Evolutionary conservation across 495 filamentous ascomycete species (phyloP).

Genomic region (Penicillium ucsense): DNA sequence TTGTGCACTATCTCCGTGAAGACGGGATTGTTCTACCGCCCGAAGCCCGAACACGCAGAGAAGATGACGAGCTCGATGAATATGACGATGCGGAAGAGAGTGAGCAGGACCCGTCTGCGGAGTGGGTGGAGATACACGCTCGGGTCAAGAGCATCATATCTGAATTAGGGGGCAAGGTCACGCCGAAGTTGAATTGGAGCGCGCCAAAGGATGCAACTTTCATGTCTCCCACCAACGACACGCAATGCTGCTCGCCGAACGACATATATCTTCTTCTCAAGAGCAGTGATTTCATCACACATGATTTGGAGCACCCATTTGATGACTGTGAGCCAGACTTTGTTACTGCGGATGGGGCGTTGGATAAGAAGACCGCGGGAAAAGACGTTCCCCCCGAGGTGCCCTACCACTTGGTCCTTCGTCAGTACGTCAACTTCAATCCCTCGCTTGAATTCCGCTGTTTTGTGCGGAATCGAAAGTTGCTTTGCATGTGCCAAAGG

Average conservation of each 20-base stretch:
- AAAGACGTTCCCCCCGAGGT: slow-evolving; percentile 27
- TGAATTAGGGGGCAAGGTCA: slow-evolving; percentile 70
- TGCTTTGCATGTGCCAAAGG: slow-evolving; percentile 80
- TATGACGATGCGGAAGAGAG: slow-evolving; percentile 37
- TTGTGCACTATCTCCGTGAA: slow-evolving; percentile 79
- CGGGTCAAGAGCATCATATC: slow-evolving; percentile 65
- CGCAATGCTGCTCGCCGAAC: slow-evolving; percentile 77
- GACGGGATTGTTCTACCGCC: slow-evolving; percentile 84
- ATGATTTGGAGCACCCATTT: slow-evolving; percentile 89
- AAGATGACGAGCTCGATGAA: slow-evolving; percentile 27
- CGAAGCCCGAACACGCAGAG: slow-evolving; percentile 24
- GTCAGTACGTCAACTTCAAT: slow-evolving; percentile 79
- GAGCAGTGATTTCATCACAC: slow-evolving; percentile 83
- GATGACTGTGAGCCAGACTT: slow-evolving; percentile 51
- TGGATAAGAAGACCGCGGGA: not conserved
- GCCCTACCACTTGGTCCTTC: slow-evolving; percentile 63
- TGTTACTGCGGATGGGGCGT: slow-evolving; percentile 1
- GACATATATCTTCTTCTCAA: slow-evolving; percentile 93
- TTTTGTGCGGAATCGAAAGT: slow-evolving; percentile 69
- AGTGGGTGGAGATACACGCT: slow-evolving; percentile 64
- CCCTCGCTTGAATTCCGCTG: slow-evolving; percentile 89
- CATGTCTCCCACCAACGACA: slow-evolving; percentile 82
- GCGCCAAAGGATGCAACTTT: slow-evolving; percentile 94
- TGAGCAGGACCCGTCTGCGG: slow-evolving; percentile 45
- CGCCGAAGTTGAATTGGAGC: slow-evolving; percentile 96